A percentile compares a stretch with the other conserved stretches of the same genome.
These are phyloP conservation scores for Coniosporium tulheliwenetii DNA, from an alignment of 2,329 filamentous ascomycete genomes.

Conservation along the genomic window DNA sequence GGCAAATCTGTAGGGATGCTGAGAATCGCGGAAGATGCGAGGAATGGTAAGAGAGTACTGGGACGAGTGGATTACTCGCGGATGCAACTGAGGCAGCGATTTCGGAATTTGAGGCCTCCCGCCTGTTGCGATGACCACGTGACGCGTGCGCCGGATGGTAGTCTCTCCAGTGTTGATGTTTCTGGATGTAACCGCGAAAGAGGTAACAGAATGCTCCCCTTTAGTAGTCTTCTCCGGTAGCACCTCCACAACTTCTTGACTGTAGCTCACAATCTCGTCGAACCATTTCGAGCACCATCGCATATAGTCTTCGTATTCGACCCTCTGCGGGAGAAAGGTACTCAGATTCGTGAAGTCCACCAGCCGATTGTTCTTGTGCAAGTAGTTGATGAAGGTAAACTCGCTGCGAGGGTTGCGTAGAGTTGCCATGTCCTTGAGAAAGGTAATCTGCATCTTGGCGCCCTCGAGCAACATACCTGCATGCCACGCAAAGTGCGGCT, in stretches of 20 bases:
- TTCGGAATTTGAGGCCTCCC: constrained; percentile 56
- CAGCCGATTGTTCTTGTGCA: constrained; percentile 65
- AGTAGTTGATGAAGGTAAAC: constrained; percentile 93
- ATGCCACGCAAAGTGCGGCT: constrained; percentile 76
- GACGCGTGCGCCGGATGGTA: constrained; percentile 40
- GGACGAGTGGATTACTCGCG: constrained; percentile 74
- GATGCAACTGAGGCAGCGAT: constrained; percentile 51
- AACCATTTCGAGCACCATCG: constrained; percentile 82
- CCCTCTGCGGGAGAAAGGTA: constrained; percentile 72
- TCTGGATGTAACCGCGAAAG: constrained; percentile 52
- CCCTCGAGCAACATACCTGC: constrained; percentile 88
- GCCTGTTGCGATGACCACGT: constrained; percentile 56
- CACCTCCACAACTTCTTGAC: constrained; percentile 60
- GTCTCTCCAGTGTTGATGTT: constrained; percentile 41
- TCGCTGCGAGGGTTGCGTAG: constrained; percentile 74
- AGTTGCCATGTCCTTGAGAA: constrained; percentile 89
- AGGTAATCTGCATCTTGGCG: constrained; percentile 94
- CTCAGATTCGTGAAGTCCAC: constrained; percentile 81
- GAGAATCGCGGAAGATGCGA: constrained; percentile 39
- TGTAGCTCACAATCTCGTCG: constrained; percentile 55
- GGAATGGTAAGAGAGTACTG: constrained; percentile 57
- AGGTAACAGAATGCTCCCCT: constrained; percentile 37
- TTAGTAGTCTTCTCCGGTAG: constrained; percentile 38
- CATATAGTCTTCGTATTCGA: constrained; percentile 93
- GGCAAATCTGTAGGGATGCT: constrained; percentile 54